phyloP scores from a whole-genome alignment of 106 monocot species.

The Allium fistulosum region DNA sequence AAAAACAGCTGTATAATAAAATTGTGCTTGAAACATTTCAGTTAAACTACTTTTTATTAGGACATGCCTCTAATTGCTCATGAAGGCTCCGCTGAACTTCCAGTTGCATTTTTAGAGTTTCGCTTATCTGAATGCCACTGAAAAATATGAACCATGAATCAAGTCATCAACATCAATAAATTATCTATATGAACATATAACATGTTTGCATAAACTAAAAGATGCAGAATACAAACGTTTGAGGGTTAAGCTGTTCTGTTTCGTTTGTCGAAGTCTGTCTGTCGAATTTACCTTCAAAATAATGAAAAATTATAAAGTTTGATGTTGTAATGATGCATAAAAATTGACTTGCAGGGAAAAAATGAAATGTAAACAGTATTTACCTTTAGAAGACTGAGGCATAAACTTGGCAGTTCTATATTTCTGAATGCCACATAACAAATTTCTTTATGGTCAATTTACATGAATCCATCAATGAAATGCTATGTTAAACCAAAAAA shows the following conservation, averaged over 20 bases:
- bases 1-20: neutral
- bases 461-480: neutral
- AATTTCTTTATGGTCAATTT: neutral
- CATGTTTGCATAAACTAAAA: too few species aligned
- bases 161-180: neutral
- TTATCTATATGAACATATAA: too few species aligned
- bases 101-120: conserved; percentile 45
- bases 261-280: conserved; percentile 8
- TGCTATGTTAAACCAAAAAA: too few species aligned
- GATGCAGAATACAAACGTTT: conserved; percentile 7
- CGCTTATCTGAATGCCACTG: conserved; percentile 46
- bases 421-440: conserved; percentile 31
- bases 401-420: conserved; percentile 49
- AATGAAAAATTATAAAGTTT: neutral
- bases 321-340: neutral
- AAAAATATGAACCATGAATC: neutral
- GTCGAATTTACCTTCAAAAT: conserved; percentile 23
- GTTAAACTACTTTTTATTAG: too few species aligned
- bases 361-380: neutral
- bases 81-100: conserved; percentile 48
- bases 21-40: too few species aligned
- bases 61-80: conserved; percentile 37
- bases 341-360: neutral
- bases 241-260: conserved; percentile 26
- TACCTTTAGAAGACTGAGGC: conserved; percentile 40